Evolutionary conservation across 2,329 filamentous ascomycete genomes (phyloP).

Genomic region (Cryphonectria naterciae): DNA sequence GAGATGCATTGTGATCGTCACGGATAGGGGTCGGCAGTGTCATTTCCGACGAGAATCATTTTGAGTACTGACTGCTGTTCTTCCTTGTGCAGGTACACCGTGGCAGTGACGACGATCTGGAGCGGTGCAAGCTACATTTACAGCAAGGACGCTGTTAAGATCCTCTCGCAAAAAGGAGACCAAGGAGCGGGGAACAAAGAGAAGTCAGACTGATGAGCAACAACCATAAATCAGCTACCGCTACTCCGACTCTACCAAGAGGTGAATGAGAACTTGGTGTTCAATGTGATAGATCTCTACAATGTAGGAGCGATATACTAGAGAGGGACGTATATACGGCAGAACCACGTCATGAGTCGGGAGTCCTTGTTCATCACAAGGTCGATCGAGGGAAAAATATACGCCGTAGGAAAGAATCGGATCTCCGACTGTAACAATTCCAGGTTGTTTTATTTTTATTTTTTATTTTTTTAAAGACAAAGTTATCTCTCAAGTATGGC

Average conservation of each 20-base stretch:
- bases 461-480: too few species aligned
- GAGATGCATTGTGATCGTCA: background rate
- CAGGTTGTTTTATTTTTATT: too few species aligned
- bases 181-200: slow-evolving; percentile 33
- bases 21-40: background rate
- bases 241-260: background rate
- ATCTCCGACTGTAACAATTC: too few species aligned
- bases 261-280: background rate
- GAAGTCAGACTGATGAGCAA: background rate
- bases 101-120: slow-evolving; percentile 89
- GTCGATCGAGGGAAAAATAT: background rate
- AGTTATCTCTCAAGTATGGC: too few species aligned
- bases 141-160: slow-evolving; percentile 89
- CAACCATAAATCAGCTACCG: too few species aligned
- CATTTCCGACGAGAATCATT: too few species aligned
- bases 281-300: background rate
- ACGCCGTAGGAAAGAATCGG: background rate
- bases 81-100: slow-evolving; percentile 65
- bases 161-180: slow-evolving; percentile 54
- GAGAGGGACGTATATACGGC: background rate
- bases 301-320: background rate
- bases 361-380: background rate
- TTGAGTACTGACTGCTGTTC: background rate
- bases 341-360: background rate
- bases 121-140: slow-evolving; percentile 92